Evolutionary conservation across 306 rosid species (phyloP).

Genomic region (Pyrus bretschneideri): DNA sequence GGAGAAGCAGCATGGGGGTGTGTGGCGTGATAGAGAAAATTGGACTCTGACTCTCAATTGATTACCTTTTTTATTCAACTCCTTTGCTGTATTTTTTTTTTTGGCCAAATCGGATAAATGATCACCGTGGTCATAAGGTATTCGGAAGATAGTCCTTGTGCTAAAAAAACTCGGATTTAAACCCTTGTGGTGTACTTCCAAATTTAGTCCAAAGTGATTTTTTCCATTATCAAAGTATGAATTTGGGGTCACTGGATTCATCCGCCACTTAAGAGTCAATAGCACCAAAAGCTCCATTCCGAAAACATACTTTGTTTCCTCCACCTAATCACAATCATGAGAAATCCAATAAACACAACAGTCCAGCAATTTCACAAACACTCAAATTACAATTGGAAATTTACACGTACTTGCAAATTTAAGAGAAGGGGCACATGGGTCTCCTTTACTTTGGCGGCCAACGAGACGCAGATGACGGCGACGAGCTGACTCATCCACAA

Average conservation of each 20-base stretch:
- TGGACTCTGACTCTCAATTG: no score
- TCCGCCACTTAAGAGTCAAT: conserved; percentile 81
- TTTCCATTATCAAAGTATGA: conserved; percentile 50
- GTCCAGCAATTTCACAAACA: conserved; percentile 44
- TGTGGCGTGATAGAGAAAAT: no score
- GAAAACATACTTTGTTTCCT: conserved; percentile 63
- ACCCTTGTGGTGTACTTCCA: no score
- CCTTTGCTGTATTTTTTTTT: no score
- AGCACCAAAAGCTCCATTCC: conserved; percentile 96
- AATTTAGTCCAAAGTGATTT: no score
- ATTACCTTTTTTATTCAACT: no score
- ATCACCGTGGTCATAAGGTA: no score
- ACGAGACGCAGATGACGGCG: conserved; percentile 70
- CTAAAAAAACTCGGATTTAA: no score
- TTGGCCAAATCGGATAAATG: no score
- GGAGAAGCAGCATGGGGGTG: no score
- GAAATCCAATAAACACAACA: neutral
- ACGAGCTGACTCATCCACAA: conserved; percentile 85
- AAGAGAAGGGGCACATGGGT: conserved; percentile 69
- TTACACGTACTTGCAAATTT: conserved; percentile 65
- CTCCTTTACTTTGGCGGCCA: conserved; percentile 91
- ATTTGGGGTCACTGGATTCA: conserved; percentile 87
- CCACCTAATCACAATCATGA: conserved; percentile 45
- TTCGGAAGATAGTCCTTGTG: no score
- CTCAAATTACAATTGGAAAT: conserved; percentile 12